These are phyloP conservation scores for Clonostachys byssicola DNA, from an alignment of 2,329 filamentous ascomycete species.

Conservation along the genomic window DNA sequence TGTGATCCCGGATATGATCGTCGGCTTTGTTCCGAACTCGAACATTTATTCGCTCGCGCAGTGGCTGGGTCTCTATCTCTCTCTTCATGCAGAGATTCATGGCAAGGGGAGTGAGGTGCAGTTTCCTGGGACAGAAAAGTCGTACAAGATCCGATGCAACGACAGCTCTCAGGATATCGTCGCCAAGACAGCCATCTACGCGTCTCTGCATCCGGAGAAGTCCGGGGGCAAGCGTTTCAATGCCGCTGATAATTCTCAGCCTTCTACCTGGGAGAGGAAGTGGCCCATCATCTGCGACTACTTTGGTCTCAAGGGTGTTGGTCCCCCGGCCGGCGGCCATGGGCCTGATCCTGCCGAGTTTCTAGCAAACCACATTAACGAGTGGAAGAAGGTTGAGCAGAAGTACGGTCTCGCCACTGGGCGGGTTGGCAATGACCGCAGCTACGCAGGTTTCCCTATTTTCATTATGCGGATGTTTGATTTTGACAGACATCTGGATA, in stretches of 20 bases:
- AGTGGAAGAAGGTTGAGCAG: slow-evolving; percentile 23
- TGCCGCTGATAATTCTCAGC: slow-evolving; percentile 28
- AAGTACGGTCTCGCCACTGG: slow-evolving; percentile 22
- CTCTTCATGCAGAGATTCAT: slow-evolving; percentile 25
- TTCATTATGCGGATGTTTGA: slow-evolving; percentile 26
- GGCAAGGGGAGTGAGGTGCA: slow-evolving; percentile 23
- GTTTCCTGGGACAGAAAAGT: slow-evolving; percentile 27
- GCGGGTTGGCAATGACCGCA: slow-evolving; percentile 21
- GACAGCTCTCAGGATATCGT: slow-evolving; percentile 28
- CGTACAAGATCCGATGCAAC: slow-evolving; percentile 23
- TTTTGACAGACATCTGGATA: slow-evolving; percentile 25
- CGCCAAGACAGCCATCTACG: slow-evolving; percentile 33
- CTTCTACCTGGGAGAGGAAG: slow-evolving; percentile 31
- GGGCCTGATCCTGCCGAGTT: slow-evolving; percentile 22
- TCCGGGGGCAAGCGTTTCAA: slow-evolving; percentile 32
- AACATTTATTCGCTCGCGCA: slow-evolving; percentile 36
- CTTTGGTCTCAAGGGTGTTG: slow-evolving; percentile 35
- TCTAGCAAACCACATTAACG: slow-evolving; percentile 19
- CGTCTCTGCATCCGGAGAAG: slow-evolving; percentile 30
- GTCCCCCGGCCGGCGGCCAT: slow-evolving; percentile 15
- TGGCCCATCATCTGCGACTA: slow-evolving; percentile 40
- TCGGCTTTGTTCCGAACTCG: slow-evolving; percentile 35
- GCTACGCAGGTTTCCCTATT: slow-evolving; percentile 18
- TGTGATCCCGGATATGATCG: slow-evolving; percentile 35
- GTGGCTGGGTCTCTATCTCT: slow-evolving; percentile 28